These are phyloP conservation scores for Daldinia bambusicola DNA, from an alignment of 495 filamentous ascomycete genomes.

Conservation along the genomic window DNA sequence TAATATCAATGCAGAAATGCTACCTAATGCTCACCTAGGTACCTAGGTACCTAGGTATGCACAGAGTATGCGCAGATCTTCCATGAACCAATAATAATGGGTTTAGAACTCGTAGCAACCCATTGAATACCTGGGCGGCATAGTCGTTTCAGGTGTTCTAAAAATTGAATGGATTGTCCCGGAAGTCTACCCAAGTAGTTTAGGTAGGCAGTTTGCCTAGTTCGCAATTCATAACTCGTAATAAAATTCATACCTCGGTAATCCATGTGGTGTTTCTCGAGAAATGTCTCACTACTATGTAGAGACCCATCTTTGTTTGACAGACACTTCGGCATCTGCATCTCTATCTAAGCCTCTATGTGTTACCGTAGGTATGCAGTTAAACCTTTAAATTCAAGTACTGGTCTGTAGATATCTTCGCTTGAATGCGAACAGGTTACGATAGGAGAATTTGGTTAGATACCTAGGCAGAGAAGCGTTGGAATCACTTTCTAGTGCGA, in stretches of 20 bases:
- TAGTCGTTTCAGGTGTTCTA: background rate
- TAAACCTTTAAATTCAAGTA: background rate
- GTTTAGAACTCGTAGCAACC: background rate
- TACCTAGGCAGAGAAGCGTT: background rate
- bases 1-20: no score
- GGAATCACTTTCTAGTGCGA: background rate
- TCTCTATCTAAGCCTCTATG: background rate
- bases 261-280: slow-evolving; percentile 27
- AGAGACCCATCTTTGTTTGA: slow-evolving; percentile 4
- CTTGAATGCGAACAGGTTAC: background rate
- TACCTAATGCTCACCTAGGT: no score
- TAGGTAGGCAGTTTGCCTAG: no score
- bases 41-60: no score
- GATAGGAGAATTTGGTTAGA: background rate
- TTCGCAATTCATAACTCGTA: background rate
- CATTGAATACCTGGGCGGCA: background rate
- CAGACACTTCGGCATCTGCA: slow-evolving; percentile 6
- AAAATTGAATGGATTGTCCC: background rate
- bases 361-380: background rate
- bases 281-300: slow-evolving; percentile 11
- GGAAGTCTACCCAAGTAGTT: no score
- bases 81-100: no score
- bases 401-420: background rate
- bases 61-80: no score
- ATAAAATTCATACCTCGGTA: slow-evolving; percentile 23